These are phyloP conservation scores for Nemania sp. DNA, from an alignment of 2,329 filamentous ascomycete species.

Conservation along the genomic window DNA sequence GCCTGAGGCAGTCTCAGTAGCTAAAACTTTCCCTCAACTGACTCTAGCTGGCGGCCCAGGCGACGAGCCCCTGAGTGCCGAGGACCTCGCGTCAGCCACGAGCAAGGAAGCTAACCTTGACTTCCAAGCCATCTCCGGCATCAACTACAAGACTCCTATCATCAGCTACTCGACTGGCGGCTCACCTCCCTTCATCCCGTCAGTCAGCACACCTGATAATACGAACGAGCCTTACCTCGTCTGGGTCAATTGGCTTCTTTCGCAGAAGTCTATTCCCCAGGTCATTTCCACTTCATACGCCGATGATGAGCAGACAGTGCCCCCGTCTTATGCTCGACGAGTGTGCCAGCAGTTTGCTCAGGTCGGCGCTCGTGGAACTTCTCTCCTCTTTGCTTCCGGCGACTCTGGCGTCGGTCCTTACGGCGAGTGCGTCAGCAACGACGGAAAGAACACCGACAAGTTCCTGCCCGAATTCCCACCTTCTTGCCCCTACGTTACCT, in stretches of 20 bases:
- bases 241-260: slow-evolving; percentile 64
- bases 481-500: slow-evolving; percentile 53
- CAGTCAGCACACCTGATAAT: slow-evolving; percentile 42
- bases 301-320: slow-evolving; percentile 68
- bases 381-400: slow-evolving; percentile 63
- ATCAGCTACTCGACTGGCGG: slow-evolving; percentile 52
- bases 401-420: slow-evolving; percentile 57
- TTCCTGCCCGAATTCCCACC: slow-evolving; percentile 69
- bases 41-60: slow-evolving; percentile 52
- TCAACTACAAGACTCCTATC: slow-evolving; percentile 49
- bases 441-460: slow-evolving; percentile 64
- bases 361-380: slow-evolving; percentile 64
- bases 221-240: slow-evolving; percentile 69
- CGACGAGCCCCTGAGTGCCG: slow-evolving; percentile 45
- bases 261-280: slow-evolving; percentile 61
- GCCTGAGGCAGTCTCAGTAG: slow-evolving; percentile 52
- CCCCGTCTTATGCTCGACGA: slow-evolving; percentile 61
- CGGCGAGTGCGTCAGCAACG: slow-evolving; percentile 62
- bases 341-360: slow-evolving; percentile 67
- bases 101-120: slow-evolving; percentile 51
- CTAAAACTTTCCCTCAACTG: slow-evolving; percentile 51
- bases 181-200: slow-evolving; percentile 50
- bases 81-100: slow-evolving; percentile 40
- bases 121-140: slow-evolving; percentile 50
- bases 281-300: slow-evolving; percentile 70